phyloP scores from a whole-genome alignment of 495 filamentous ascomycete species.

The Niebla homalea region DNA sequence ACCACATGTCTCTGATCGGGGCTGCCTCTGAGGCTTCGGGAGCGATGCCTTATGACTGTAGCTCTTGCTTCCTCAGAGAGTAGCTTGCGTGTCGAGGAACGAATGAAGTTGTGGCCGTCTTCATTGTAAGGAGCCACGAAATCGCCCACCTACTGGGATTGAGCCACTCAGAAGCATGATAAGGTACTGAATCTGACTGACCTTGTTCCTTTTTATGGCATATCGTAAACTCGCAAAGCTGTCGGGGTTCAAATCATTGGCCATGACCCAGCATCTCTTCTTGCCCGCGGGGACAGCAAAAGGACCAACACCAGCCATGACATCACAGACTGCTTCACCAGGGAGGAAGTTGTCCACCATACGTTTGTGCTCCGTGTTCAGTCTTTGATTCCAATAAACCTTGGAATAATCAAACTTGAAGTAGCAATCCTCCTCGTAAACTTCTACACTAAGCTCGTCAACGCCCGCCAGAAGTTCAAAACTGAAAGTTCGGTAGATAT shows the following conservation, averaged over 20 bases:
- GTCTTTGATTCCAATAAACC: conserved; percentile 93
- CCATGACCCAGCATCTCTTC: conserved; percentile 86
- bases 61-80: conserved; percentile 37
- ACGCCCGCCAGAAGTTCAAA: conserved; percentile 84
- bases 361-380: conserved; percentile 77
- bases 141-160: conserved; percentile 39
- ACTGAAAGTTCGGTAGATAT: conserved; percentile 78
- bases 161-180: conserved; percentile 1
- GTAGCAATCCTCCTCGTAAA: conserved; percentile 39
- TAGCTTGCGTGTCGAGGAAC: conserved; percentile 47
- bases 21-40: conserved; percentile 3
- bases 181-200: conserved; percentile 16
- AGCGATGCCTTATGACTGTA: conserved; percentile 20
- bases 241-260: conserved; percentile 92
- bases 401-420: conserved; percentile 49
- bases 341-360: conserved; percentile 63
- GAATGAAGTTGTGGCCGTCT: conserved; percentile 75
- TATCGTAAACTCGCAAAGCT: conserved; percentile 57
- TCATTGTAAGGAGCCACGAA: conserved; percentile 68
- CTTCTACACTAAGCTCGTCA: conserved; percentile 65
- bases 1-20: conserved; percentile 27
- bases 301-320: conserved; percentile 95
- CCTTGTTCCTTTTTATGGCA: conserved; percentile 67
- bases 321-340: conserved; percentile 85
- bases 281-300: conserved; percentile 89